phyloP scores from a whole-genome alignment of 2,329 filamentous ascomycete genomes.

The Claviceps fusiformis region DNA sequence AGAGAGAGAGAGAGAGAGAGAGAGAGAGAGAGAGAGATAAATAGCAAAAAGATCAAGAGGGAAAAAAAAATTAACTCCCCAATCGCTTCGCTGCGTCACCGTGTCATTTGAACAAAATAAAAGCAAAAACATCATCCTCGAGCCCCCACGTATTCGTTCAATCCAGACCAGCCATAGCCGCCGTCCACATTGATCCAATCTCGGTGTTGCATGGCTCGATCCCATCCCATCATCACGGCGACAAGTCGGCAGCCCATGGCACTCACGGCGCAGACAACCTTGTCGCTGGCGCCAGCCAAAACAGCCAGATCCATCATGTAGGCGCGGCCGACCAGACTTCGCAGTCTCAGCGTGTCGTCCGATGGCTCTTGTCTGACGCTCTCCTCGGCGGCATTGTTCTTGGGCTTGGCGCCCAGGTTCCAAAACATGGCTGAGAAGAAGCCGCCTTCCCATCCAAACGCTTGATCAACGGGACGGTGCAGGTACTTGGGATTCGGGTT shows the following conservation, averaged over 20 bases:
- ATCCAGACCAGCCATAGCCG: conserved; percentile 45
- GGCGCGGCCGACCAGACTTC: conserved; percentile 64
- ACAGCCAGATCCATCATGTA: conserved; percentile 73
- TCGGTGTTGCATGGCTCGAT: conserved; percentile 43
- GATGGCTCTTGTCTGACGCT: conserved; percentile 21
- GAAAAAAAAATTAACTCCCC: too few species aligned
- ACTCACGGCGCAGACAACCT: conserved; percentile 64
- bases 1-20: neutral
- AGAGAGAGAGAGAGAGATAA: too few species aligned
- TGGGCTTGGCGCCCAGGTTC: conserved; percentile 47
- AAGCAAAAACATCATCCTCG: neutral
- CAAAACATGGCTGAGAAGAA: conserved; percentile 76
- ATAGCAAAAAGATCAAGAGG: too few species aligned
- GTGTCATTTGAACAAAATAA: neutral
- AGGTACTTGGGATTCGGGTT: conserved; percentile 35
- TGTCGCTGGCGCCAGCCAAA: conserved; percentile 52
- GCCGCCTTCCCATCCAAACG: conserved; percentile 76
- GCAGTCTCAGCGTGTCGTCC: conserved; percentile 47
- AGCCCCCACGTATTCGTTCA: conserved; percentile 18
- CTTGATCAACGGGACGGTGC: conserved; percentile 58
- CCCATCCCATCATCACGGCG: conserved; percentile 81
- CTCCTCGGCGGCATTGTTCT: conserved; percentile 22
- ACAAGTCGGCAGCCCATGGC: conserved; percentile 59
- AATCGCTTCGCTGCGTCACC: neutral
- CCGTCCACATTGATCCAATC: conserved; percentile 74